Conservation (phyloP, 352 stramenopile species). For the Phytopythium chamaehyphon region DNA sequence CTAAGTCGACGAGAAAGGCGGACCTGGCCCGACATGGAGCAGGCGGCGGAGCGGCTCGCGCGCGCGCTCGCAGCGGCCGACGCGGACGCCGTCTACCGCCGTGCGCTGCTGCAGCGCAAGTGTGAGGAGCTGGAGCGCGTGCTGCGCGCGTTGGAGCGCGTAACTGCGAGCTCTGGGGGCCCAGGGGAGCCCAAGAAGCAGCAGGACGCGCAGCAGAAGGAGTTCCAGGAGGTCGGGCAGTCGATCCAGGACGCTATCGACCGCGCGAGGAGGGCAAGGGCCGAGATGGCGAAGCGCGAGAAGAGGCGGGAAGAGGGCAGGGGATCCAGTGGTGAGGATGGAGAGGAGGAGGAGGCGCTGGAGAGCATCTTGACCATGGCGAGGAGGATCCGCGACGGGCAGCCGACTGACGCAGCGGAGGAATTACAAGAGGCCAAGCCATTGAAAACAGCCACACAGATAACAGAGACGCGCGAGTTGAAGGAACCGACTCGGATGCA, state of each 20-base stretch:
- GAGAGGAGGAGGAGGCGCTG: conserved; percentile 5
- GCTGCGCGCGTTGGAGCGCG: conserved; percentile 16
- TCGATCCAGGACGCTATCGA: conserved; percentile 46
- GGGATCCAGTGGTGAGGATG: conserved; percentile 1
- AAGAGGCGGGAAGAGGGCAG: not conserved
- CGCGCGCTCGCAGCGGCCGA: conserved; percentile 16
- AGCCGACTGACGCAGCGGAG: conserved; percentile 12
- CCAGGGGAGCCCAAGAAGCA: not conserved
- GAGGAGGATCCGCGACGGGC: conserved; percentile 2
- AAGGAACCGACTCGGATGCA: conserved; percentile 1
- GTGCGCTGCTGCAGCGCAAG: conserved; percentile 19
- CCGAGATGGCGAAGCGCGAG: conserved; percentile 4
- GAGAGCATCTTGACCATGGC: conserved; percentile 28
- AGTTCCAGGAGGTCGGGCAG: conserved; percentile 22
- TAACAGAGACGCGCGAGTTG: not conserved
- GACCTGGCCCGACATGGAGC: conserved; percentile 3
- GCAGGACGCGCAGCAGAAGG: conserved; percentile 9
- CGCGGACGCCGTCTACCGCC: conserved; percentile 37
- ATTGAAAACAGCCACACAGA: not conserved
- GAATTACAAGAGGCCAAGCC: not conserved
- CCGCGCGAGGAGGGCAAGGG: conserved; percentile 31
- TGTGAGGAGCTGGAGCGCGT: conserved; percentile 34
- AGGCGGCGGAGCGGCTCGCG: conserved; percentile 9
- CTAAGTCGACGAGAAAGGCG: too few species aligned
- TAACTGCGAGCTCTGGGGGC: not conserved